Evolutionary conservation across 1,284 basidiomycete species (phyloP).

Genomic region (Melampsora allii-populina): DNA sequence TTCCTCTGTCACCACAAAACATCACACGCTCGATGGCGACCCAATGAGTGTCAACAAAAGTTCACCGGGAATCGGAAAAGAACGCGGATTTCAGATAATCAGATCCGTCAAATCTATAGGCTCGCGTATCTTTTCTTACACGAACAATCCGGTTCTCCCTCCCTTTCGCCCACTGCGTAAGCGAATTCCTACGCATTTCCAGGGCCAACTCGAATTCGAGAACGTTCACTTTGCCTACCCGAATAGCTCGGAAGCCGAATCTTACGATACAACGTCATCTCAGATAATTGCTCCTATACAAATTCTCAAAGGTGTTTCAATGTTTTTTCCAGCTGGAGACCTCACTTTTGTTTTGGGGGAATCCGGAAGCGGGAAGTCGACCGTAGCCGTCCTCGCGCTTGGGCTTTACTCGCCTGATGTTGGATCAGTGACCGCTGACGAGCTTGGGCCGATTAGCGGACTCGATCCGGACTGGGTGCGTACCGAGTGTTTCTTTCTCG

Average conservation of each 20-base stretch:
- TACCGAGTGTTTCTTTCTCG: slow-evolving; percentile 70
- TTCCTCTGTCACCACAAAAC: slow-evolving; percentile 21
- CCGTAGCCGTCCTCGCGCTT: slow-evolving; percentile 75
- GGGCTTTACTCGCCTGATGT: slow-evolving; percentile 63
- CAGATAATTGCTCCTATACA: slow-evolving; percentile 41
- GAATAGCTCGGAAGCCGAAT: slow-evolving; percentile 63
- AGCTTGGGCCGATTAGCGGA: slow-evolving; percentile 66
- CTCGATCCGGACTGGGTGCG: slow-evolving; percentile 73
- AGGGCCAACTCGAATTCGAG: slow-evolving; percentile 74
- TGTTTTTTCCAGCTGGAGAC: slow-evolving; percentile 77
- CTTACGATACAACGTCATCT: background rate
- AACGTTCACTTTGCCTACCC: slow-evolving; percentile 82
- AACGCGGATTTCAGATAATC: background rate
- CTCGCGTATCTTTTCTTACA: background rate
- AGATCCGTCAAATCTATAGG: background rate
- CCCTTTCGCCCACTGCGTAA: slow-evolving; percentile 46
- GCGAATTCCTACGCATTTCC: slow-evolving; percentile 50
- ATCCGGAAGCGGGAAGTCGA: slow-evolving; percentile 90
- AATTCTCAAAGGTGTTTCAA: slow-evolving; percentile 63
- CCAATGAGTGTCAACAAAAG: background rate
- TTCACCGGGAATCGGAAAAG: background rate
- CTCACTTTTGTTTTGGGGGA: slow-evolving; percentile 89
- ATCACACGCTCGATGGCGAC: background rate
- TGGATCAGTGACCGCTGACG: slow-evolving; percentile 68
- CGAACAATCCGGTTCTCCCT: background rate